These are phyloP conservation scores for Aspergillus panamensis DNA, from an alignment of 495 filamentous ascomycete species.

Conservation along the genomic window DNA sequence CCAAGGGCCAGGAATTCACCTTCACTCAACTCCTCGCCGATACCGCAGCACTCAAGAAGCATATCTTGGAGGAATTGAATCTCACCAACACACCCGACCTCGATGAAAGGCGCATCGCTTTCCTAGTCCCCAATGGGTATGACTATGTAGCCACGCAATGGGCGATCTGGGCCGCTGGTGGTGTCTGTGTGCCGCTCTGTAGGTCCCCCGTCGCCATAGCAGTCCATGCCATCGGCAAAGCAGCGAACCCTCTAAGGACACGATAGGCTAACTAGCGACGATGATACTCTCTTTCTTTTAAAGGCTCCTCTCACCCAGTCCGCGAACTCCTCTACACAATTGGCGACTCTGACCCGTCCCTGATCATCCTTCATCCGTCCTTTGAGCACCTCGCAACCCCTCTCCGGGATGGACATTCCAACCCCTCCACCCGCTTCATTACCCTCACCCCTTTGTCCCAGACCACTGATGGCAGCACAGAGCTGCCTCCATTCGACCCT, in stretches of 20 bases:
- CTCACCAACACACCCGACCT: conserved; percentile 49
- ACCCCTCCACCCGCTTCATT: conserved; percentile 30
- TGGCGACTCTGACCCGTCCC: conserved; percentile 41
- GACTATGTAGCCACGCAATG: conserved; percentile 80
- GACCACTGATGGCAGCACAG: conserved; percentile 9
- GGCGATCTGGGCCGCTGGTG: conserved; percentile 42
- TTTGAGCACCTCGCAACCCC: conserved; percentile 36
- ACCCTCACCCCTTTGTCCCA: conserved; percentile 31
- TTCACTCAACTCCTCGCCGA: conserved; percentile 78
- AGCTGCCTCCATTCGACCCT: conserved; percentile 32
- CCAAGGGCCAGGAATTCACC: conserved; percentile 67
- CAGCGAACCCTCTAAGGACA: not conserved
- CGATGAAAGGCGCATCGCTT: conserved; percentile 72
- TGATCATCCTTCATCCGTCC: conserved; percentile 40
- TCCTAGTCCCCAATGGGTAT: conserved; percentile 84
- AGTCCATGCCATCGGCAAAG: not conserved
- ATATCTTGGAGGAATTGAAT: conserved; percentile 50
- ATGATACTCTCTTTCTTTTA: not conserved
- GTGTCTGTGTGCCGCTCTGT: conserved; percentile 41
- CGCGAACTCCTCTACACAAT: conserved; percentile 44
- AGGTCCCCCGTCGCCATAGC: conserved; percentile 11
- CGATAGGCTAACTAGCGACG: conserved; percentile 10
- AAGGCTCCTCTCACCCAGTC: conserved; percentile 47
- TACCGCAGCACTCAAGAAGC: conserved; percentile 61
- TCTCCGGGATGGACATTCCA: conserved; percentile 27